Percentiles rank a stretch among this genome's conserved stretches.
These are phyloP conservation scores for Chlorella sp. DNA, from an alignment of 139 green algal species.

Conservation along the genomic window DNA sequence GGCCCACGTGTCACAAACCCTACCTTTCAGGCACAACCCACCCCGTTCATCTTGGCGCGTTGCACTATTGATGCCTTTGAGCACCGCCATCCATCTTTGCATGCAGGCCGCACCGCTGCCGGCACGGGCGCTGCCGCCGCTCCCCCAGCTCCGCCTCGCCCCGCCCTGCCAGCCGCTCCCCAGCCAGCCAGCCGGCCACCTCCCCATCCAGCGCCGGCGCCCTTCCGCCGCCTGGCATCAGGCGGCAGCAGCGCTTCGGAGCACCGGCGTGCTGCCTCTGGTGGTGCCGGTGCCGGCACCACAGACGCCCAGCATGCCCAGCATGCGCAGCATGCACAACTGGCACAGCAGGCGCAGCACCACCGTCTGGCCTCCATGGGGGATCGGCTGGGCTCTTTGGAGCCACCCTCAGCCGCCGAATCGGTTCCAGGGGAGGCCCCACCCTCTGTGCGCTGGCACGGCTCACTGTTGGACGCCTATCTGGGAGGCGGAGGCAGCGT, in stretches of 20 bases:
- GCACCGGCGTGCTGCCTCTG: background rate
- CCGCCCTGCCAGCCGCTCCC: background rate
- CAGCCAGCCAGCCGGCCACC: background rate
- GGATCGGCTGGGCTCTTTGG: background rate
- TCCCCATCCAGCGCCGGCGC: background rate
- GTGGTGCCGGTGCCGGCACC: background rate
- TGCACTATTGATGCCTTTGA: no score
- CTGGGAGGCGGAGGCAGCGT: background rate
- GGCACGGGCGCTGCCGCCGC: background rate
- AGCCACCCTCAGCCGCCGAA: background rate
- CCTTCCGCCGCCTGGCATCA: no score
- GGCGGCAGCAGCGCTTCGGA: no score
- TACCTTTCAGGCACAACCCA: no score
- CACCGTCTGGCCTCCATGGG: no score
- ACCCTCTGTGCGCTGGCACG: constrained; percentile 1
- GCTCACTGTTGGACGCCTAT: constrained; percentile 7
- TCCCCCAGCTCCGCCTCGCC: no score
- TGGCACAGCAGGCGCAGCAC: background rate
- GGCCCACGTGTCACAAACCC: no score
- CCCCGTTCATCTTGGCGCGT: no score
- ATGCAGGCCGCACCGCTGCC: background rate
- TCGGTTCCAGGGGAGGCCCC: background rate
- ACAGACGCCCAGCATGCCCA: background rate
- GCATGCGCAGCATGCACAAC: background rate
- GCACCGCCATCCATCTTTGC: background rate